Percentiles rank a stretch among this genome's conserved stretches.
These are phyloP conservation scores for Aspergillus felis DNA, from an alignment of 2,329 filamentous ascomycete species.

Conservation along the genomic window DNA sequence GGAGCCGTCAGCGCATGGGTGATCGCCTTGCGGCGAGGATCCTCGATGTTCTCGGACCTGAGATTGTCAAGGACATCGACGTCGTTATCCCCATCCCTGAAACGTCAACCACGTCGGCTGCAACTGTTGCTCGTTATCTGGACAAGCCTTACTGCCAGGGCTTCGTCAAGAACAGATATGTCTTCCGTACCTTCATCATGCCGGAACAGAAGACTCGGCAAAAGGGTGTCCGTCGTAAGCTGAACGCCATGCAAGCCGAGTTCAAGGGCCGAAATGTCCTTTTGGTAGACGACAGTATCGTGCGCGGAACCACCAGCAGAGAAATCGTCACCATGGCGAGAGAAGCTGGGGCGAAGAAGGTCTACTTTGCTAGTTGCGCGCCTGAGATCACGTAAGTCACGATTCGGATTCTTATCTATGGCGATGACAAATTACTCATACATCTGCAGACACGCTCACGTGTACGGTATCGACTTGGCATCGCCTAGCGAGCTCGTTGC, in stretches of 20 bases:
- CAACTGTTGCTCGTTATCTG: slow-evolving; percentile 69
- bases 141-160: slow-evolving; percentile 74
- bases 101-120: slow-evolving; percentile 77
- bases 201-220: slow-evolving; percentile 75
- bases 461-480: slow-evolving; percentile 77
- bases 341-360: slow-evolving; percentile 75
- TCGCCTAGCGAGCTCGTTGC: slow-evolving; percentile 69
- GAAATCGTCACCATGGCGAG: slow-evolving; percentile 81
- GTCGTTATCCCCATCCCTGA: slow-evolving; percentile 77
- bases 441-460: slow-evolving; percentile 63
- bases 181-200: slow-evolving; percentile 85
- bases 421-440: slow-evolving; percentile 4
- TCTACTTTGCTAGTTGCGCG: slow-evolving; percentile 78
- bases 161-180: slow-evolving; percentile 86
- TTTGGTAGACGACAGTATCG: slow-evolving; percentile 85
- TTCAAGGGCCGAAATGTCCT: slow-evolving; percentile 77
- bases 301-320: slow-evolving; percentile 75
- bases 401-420: background rate
- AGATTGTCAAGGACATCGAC: slow-evolving; percentile 72
- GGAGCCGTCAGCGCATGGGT: slow-evolving; percentile 83
- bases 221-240: slow-evolving; percentile 83
- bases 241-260: slow-evolving; percentile 80
- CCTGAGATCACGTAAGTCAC: slow-evolving; percentile 64
- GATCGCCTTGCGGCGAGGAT: slow-evolving; percentile 73
- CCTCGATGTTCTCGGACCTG: slow-evolving; percentile 61